Base-by-base conservation (phyloP, 805 yeast species). In the Lipomyces yamadae region DNA sequence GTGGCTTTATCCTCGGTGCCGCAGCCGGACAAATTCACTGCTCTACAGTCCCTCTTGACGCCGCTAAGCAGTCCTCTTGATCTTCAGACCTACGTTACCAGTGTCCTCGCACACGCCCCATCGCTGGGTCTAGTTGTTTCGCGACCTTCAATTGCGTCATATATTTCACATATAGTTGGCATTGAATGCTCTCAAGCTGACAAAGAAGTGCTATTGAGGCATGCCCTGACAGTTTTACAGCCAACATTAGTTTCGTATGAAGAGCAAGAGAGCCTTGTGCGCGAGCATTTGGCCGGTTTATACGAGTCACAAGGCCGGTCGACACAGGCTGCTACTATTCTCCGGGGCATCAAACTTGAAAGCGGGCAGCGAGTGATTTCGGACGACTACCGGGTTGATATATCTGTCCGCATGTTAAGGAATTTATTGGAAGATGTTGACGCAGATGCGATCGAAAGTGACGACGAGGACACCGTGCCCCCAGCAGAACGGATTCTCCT, bases 391-490 rank as follows among this genome's bases (percentile, higher is more conserved):
- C 66, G 69, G 54, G 74, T 76, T 15, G 66, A 62, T 1, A 56
- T 70, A 6, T 69, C 72, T 32, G 72, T 76, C 10, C 70, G 73
- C 11, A 73, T 76, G 34, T 69, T 74, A 37, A 65, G 78, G 13
- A 61, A 67, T 64, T 61, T 74, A 56, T 62, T 76, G 48, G 77
- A 76, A 37, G 69, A 70, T 10, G 72, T 64, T 35, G 76, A 75
- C 57, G 32, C 42, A 11, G 62, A 37, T 29, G 62, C 37, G 15
- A 56, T 30, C 18, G 39, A 35, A 39, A 52, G 11, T 18, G 62
- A 45, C n/a, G 54, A 45, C 15, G 70, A 60, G 53, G 61, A 54
- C 4, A 52, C 63, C 18, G 29, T 66, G 56, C 35, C 67, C 29
- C 55, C 65, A 1, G 56, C 64, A 6, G 61, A 66, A 52, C 57